Evolutionary conservation across 2,329 filamentous ascomycete genomes (phyloP).

Genomic region (Nothophoma quercina): DNA sequence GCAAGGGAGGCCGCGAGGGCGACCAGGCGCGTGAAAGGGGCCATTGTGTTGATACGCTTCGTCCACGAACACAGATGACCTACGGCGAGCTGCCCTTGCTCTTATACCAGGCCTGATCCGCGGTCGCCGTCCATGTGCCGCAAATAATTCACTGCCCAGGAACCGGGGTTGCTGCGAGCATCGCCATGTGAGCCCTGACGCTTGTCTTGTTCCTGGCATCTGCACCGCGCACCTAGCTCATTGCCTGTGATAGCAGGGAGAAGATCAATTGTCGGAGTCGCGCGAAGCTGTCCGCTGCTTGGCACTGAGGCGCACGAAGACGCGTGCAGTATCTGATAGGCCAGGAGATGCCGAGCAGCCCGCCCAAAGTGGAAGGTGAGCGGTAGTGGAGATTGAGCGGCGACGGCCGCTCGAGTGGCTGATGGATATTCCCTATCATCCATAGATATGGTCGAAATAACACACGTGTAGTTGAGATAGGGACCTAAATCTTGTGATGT

Average conservation of each 20-base stretch:
- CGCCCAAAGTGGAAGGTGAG: slow-evolving; percentile 16
- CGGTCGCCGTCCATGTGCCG: background rate
- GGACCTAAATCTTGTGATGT: background rate
- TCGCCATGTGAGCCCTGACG: slow-evolving; percentile 8
- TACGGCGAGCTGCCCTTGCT: slow-evolving; percentile 7
- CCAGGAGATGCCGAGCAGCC: slow-evolving; percentile 15
- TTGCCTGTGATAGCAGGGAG: slow-evolving; percentile 19
- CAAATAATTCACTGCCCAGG: slow-evolving; percentile 6
- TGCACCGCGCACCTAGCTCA: slow-evolving; percentile 13
- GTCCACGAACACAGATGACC: slow-evolving; percentile 9
- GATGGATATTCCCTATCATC: slow-evolving; percentile 10
- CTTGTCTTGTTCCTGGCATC: slow-evolving; percentile 19
- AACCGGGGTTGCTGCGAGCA: slow-evolving; percentile 7
- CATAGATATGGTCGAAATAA: slow-evolving; percentile 18
- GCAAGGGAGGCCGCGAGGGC: slow-evolving; percentile 27
- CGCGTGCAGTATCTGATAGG: slow-evolving; percentile 17
- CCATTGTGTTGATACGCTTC: slow-evolving; percentile 21
- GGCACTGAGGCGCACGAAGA: slow-evolving; percentile 10
- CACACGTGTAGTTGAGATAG: slow-evolving; percentile 9
- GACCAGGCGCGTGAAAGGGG: slow-evolving; percentile 23
- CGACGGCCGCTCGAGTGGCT: slow-evolving; percentile 14
- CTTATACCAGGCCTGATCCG: slow-evolving; percentile 7
- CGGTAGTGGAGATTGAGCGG: slow-evolving; percentile 15
- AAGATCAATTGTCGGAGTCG: slow-evolving; percentile 10
- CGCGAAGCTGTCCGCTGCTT: slow-evolving; percentile 16